Percentiles rank a stretch among this genome's conserved stretches.
Conservation (phyloP, 192 early-diverging fungal species). For the Backusella psychrophila region DNA sequence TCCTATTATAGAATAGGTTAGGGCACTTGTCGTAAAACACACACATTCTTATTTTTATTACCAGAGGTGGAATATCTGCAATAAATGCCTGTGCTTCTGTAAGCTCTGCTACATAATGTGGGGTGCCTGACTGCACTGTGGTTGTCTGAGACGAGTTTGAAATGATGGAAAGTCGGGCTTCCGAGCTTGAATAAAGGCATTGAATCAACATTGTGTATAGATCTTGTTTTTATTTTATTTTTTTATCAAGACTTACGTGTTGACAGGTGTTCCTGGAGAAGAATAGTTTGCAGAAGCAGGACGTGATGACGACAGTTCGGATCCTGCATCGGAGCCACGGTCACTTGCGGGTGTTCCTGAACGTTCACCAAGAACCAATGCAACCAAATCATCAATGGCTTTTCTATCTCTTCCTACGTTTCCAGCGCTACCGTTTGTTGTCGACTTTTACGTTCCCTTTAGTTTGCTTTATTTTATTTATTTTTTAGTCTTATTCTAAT, state of each 20-base stretch:
- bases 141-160: constrained; percentile 16
- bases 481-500: background rate
- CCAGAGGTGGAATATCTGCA: constrained; percentile 85
- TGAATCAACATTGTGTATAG: background rate
- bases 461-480: background rate
- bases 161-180: constrained; percentile 1
- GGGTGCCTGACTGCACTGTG: background rate
- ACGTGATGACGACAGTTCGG: constrained; percentile 40
- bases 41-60: too few species aligned
- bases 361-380: constrained; percentile 76
- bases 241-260: constrained; percentile 15
- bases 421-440: background rate
- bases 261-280: constrained; percentile 27
- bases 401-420: constrained; percentile 43
- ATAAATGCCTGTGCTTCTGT: constrained; percentile 71
- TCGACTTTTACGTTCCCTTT: background rate
- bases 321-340: constrained; percentile 44
- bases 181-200: background rate
- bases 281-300: constrained; percentile 37
- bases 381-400: constrained; percentile 86
- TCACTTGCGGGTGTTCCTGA: constrained; percentile 41
- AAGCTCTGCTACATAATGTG: constrained; percentile 58
- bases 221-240: too few species aligned
- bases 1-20: constrained; percentile 44
- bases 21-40: too few species aligned